Conservation (phyloP, 495 filamentous ascomycete genomes). For the Xylaria scruposa region DNA sequence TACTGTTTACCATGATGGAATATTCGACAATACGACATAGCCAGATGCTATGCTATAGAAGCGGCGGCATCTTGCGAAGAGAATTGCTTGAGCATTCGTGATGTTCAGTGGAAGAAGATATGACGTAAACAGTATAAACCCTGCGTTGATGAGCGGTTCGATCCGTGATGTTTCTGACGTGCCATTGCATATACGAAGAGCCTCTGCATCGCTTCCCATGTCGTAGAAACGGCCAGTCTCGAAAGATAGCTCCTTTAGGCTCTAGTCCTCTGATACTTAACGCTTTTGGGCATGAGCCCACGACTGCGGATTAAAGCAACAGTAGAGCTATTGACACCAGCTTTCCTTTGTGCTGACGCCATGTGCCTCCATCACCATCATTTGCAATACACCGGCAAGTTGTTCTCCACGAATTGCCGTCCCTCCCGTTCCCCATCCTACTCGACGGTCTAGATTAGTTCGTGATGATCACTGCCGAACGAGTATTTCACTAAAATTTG, state of each 20-base stretch:
- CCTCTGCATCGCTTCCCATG: constrained; percentile 6
- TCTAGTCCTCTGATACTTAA: constrained; percentile 5
- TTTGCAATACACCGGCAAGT: not conserved
- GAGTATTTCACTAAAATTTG: not conserved
- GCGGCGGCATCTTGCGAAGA: not conserved
- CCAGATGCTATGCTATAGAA: not conserved
- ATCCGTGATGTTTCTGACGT: constrained; percentile 6
- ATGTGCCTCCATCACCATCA: not conserved
- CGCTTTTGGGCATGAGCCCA: constrained; percentile 6
- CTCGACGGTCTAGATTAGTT: not conserved
- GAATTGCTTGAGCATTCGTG: not conserved
- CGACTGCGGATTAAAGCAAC: not conserved
- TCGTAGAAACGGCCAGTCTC: not conserved
- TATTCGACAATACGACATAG: not conserved
- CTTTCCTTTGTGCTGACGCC: constrained; percentile 21
- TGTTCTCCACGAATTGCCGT: not conserved
- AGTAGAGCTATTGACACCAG: not conserved
- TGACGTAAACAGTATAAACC: not conserved
- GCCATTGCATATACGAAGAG: constrained; percentile 26
- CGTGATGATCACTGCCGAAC: constrained; percentile 18
- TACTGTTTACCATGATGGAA: not conserved
- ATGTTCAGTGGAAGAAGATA: not conserved
- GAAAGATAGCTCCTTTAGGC: constrained; percentile 7
- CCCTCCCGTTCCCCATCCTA: not conserved
- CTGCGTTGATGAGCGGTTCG: not conserved